A percentile compares a stretch with the other conserved stretches of the same genome.
phyloP scores from a whole-genome alignment of 1,284 basidiomycete genomes.

The Malassezia japonica region DNA sequence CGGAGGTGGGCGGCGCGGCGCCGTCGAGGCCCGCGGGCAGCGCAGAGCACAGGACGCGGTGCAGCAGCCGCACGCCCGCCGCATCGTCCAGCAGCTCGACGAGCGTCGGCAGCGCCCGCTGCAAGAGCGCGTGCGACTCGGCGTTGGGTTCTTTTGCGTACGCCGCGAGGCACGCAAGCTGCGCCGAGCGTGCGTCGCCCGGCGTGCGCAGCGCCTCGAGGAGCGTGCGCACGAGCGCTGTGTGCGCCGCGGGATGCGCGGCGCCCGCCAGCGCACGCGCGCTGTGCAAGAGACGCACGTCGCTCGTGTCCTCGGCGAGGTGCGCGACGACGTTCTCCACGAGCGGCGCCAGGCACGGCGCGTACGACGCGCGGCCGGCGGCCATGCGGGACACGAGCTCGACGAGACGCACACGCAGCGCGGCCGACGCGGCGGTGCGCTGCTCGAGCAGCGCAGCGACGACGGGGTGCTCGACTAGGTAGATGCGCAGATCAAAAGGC shows the following conservation, averaged over 20 bases:
- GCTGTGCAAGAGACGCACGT: neutral
- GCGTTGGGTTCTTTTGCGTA: neutral
- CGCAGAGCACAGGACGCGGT: neutral
- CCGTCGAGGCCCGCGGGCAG: constrained; percentile 9
- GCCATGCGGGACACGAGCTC: neutral
- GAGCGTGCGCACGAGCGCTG: neutral
- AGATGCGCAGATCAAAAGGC: neutral
- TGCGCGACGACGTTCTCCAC: constrained; percentile 1
- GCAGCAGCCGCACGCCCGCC: neutral
- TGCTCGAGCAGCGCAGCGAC: constrained; percentile 5
- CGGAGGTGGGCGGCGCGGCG: constrained; percentile 1
- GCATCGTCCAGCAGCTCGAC: neutral
- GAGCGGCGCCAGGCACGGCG: constrained; percentile 5
- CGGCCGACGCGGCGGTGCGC: neutral
- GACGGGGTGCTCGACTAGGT: neutral
- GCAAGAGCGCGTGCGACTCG: neutral
- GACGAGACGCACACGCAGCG: neutral
- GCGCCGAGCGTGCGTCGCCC: neutral
- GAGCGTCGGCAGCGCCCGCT: neutral
- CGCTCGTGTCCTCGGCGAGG: neutral
- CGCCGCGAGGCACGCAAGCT: neutral
- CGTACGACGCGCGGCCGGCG: neutral
- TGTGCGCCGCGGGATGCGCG: neutral
- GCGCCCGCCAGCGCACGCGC: neutral
- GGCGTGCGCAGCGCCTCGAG: neutral